Base-by-base conservation (phyloP, 106 monocot species). In the Xerophyta viscosa region DNA sequence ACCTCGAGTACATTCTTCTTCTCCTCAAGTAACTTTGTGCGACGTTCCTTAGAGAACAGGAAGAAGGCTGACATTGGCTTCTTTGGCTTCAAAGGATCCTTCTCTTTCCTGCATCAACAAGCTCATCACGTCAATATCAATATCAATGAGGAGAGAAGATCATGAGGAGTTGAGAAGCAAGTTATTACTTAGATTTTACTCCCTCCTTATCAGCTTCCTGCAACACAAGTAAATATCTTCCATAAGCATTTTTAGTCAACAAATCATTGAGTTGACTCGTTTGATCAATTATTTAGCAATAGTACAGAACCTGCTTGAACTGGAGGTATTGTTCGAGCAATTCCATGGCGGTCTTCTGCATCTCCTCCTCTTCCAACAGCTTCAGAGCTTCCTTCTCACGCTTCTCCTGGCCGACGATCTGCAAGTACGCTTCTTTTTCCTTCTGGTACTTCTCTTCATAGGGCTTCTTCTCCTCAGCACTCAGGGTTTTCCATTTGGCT, bases 371-470 rank as follows among this genome's bases (percentile, higher is more conserved):
- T 52, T 87, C 92, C 27, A 93, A 50, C 10, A 93, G 92, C 74
- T 81, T 93, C 87, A 87, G 63, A 2, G 87, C 87, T 50, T 80
- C 87, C 5, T 70, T 77, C 70, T 93, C 83, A 2, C 93, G 83
- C 71, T 78, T 93, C 76, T 93, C 93, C 62, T 84, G 64, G 26
- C 84, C 80, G 4, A 76, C 69, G n/a, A 73, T 59, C 50, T 74
- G 71, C 66, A 84, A 48, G 60, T 93, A 93, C 0, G 77, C 84
- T 30, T 72, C 87, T 61, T 87, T 93, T 28, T 84, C 87, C 27
- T 71, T 50, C 58, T 72, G 77, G 63, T 93, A 93, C 50, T 60
- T 87, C 56, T 93, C 83, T 48, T 93, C 93, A 36, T 88, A 93
- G 0, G 87, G 83, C 45, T 75, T 68, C 69, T 78, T 87, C 52